These are phyloP conservation scores for Heliamphora exappendiculata DNA, from an alignment of 148 eudicot genomes.

Conservation along the genomic window DNA sequence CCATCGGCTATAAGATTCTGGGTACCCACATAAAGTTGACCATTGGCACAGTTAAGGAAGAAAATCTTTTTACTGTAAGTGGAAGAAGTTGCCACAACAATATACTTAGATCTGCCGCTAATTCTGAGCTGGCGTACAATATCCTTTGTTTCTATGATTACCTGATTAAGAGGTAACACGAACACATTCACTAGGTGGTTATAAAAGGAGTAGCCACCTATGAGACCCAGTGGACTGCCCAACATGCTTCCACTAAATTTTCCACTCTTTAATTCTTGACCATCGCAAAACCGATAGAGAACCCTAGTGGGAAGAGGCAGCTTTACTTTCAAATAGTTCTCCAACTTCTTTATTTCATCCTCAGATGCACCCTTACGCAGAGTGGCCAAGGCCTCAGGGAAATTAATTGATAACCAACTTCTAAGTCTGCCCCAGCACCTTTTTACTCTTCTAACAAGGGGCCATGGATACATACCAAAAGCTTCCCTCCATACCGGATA, in stretches of 20 bases:
- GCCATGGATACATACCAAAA: conserved; percentile 75
- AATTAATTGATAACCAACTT: conserved; percentile 49
- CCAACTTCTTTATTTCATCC: conserved; percentile 53
- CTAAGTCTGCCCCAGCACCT: conserved; percentile 57
- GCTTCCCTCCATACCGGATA: conserved; percentile 77
- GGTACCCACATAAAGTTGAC: conserved; percentile 77
- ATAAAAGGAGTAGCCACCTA: conserved; percentile 80
- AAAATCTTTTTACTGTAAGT: conserved; percentile 36
- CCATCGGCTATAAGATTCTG: conserved; percentile 34
- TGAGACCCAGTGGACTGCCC: conserved; percentile 48
- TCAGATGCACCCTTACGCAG: conserved; percentile 73
- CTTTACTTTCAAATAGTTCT: conserved; percentile 51
- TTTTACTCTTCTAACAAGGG: conserved; percentile 66
- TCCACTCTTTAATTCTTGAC: conserved; percentile 43
- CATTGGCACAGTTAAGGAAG: conserved; percentile 55
- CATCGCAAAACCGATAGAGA: conserved; percentile 76
- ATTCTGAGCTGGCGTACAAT: conserved; percentile 24
- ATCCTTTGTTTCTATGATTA: conserved; percentile 28
- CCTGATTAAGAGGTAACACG: conserved; percentile 44
- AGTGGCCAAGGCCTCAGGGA: conserved; percentile 59
- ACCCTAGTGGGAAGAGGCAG: conserved; percentile 74
- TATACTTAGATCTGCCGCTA: conserved; percentile 31
- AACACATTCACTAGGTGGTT: conserved; percentile 50
- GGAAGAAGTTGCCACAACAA: conserved; percentile 52
- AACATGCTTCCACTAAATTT: conserved; percentile 7